Percentiles rank a stretch among this genome's conserved stretches.
Conservation (phyloP, 2,329 filamentous ascomycete species). For the Aspergillus jensenii region DNA sequence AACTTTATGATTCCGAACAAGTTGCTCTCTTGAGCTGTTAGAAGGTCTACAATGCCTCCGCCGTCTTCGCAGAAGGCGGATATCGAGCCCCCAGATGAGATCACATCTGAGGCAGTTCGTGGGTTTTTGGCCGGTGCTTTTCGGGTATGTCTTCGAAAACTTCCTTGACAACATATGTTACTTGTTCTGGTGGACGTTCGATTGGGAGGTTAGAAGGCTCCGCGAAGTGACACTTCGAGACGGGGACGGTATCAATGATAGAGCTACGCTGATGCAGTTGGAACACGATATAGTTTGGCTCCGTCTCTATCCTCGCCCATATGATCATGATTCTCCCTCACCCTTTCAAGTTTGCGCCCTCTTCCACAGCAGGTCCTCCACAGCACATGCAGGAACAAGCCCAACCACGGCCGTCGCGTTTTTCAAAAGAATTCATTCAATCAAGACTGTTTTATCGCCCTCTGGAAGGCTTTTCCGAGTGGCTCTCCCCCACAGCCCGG, state of each 20-base stretch:
- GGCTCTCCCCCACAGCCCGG: slow-evolving; percentile 43
- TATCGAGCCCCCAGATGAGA: slow-evolving; percentile 43
- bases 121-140: slow-evolving; percentile 46
- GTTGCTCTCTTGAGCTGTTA: background rate
- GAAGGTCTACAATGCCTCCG: slow-evolving; percentile 37
- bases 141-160: slow-evolving; percentile 33
- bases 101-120: slow-evolving; percentile 41
- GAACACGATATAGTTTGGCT: slow-evolving; percentile 37
- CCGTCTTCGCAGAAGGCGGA: slow-evolving; percentile 39
- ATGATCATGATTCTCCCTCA: slow-evolving; percentile 45
- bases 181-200: background rate
- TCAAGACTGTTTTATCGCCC: slow-evolving; percentile 39
- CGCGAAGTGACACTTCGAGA: background rate
- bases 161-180: background rate
- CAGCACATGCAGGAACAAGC: slow-evolving; percentile 7
- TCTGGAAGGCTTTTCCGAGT: slow-evolving; percentile 50
- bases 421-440: slow-evolving; percentile 31
- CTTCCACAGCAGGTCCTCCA: slow-evolving; percentile 26
- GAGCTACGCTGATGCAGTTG: background rate
- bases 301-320: slow-evolving; percentile 47
- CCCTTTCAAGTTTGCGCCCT: slow-evolving; percentile 39
- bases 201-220: background rate
- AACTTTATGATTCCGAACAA: background rate
- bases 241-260: background rate
- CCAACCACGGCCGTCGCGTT: slow-evolving; percentile 22